Evolutionary conservation across 2,329 filamentous ascomycete species (phyloP).

Genomic region (Clarireedia monteithiana): DNA sequence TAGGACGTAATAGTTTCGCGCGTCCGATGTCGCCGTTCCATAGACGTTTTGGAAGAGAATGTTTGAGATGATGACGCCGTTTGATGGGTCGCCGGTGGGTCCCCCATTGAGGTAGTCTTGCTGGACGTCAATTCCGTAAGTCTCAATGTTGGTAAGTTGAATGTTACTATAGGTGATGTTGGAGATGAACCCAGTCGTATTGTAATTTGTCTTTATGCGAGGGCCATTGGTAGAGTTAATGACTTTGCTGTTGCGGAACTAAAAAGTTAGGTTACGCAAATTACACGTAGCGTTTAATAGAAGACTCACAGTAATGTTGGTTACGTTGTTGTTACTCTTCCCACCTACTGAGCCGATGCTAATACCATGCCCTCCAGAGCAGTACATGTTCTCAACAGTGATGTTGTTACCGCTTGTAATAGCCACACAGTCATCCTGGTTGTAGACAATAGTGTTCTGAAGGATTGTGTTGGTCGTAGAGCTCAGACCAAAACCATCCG

Average conservation of each 20-base stretch:
- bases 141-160: slow-evolving; percentile 34
- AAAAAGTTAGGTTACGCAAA: neutral
- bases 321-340: slow-evolving; percentile 29
- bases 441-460: slow-evolving; percentile 18
- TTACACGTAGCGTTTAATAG: neutral
- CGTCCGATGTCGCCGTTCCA: slow-evolving; percentile 26
- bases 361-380: slow-evolving; percentile 27
- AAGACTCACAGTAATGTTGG: slow-evolving; percentile 26
- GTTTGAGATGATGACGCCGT: slow-evolving; percentile 32
- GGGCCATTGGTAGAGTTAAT: slow-evolving; percentile 30
- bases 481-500: slow-evolving; percentile 44
- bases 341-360: slow-evolving; percentile 30
- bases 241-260: slow-evolving; percentile 25
- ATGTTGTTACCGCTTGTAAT: slow-evolving; percentile 29
- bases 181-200: slow-evolving; percentile 32
- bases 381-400: slow-evolving; percentile 24
- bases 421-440: slow-evolving; percentile 30
- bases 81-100: slow-evolving; percentile 31
- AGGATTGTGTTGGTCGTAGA: slow-evolving; percentile 37
- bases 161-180: slow-evolving; percentile 41
- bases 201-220: slow-evolving; percentile 34
- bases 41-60: slow-evolving; percentile 31
- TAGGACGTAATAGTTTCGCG: slow-evolving; percentile 32
- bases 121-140: slow-evolving; percentile 43
- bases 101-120: slow-evolving; percentile 45